Percentiles rank a stretch among this genome's conserved stretches.
Evolutionary conservation across 306 rosid genomes (phyloP).

Genomic region (Acacia acuminata): DNA sequence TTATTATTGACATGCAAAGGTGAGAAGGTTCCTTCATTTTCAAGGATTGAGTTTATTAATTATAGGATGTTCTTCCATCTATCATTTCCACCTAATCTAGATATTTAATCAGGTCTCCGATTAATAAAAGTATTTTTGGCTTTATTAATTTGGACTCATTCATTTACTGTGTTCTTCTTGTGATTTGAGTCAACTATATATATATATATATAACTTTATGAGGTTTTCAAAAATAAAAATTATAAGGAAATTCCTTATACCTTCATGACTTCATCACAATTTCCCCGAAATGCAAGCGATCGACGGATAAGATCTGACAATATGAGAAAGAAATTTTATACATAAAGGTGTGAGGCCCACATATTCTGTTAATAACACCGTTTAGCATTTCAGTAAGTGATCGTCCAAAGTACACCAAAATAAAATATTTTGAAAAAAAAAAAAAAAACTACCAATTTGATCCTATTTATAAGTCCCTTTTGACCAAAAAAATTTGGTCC

Average conservation of each 20-base stretch:
- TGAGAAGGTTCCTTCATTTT: background rate
- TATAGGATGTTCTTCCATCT: background rate
- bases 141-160: background rate
- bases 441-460: no score
- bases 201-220: background rate
- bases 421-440: no score
- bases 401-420: no score
- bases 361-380: no score
- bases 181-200: background rate
- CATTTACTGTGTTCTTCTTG: background rate
- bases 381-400: no score
- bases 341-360: no score
- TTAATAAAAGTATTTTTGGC: background rate
- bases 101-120: background rate
- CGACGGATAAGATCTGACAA: background rate
- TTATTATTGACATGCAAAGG: conserved; percentile 2
- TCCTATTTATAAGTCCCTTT: no score
- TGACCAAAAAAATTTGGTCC: no score
- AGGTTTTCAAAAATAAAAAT: background rate
- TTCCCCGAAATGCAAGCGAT: background rate
- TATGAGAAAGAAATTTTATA: no score
- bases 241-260: background rate
- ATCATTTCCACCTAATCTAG: conserved; percentile 9
- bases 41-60: background rate
- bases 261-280: background rate